A percentile compares a stretch with the other conserved stretches of the same genome.
Conservation (phyloP, 208 protist genomes). For the Trypanosoma brucei region DNA sequence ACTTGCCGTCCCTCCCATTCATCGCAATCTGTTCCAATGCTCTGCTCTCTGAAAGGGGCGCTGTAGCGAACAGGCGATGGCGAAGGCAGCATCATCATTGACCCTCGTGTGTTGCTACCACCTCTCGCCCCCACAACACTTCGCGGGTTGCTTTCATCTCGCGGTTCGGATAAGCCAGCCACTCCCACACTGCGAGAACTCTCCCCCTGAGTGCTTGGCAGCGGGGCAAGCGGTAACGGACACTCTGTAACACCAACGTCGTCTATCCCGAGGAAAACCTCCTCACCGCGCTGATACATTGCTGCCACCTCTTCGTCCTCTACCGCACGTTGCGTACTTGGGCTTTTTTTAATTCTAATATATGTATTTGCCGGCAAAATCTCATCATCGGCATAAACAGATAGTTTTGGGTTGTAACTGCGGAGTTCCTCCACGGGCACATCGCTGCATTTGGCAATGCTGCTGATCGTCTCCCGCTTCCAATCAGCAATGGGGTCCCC, state of each 20-base stretch:
- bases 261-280: neutral
- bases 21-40: too few relatives aligned
- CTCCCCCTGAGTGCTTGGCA: conserved; percentile 12
- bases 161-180: neutral
- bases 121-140: neutral
- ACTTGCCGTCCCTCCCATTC: too few relatives aligned
- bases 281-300: neutral
- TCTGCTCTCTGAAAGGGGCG: neutral
- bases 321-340: neutral
- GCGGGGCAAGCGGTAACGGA: conserved; percentile 16
- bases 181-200: neutral
- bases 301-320: neutral
- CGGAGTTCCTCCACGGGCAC: conserved; percentile 34
- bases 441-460: conserved; percentile 20
- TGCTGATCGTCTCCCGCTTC: conserved; percentile 22
- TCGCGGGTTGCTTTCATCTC: neutral
- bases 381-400: conserved; percentile 16
- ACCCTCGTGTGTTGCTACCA: neutral
- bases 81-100: conserved; percentile 11
- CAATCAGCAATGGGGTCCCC: neutral
- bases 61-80: conserved; percentile 6
- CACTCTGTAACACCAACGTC: conserved; percentile 3
- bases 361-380: conserved; percentile 48
- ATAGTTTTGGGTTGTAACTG: conserved; percentile 47
- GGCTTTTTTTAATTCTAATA: conserved; percentile 30